Evolutionary conservation across 805 yeast species (phyloP).

Genomic region (Hyphopichia homilentoma): DNA sequence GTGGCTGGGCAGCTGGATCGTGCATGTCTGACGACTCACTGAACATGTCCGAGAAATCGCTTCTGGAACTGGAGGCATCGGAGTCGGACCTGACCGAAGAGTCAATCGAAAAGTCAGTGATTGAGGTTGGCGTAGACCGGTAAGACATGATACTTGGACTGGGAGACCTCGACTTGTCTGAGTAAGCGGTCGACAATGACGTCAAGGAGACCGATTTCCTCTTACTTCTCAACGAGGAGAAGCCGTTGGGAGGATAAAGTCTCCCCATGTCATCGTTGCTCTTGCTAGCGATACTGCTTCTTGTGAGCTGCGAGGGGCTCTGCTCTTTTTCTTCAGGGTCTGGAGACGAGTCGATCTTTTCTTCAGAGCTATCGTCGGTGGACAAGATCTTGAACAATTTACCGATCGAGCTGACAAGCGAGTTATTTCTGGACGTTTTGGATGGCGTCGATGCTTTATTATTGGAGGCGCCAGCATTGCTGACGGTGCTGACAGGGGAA

Average conservation of each 20-base stretch:
- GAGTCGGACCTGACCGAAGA: conserved; percentile 30
- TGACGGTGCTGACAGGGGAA: background rate
- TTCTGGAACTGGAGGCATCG: conserved; percentile 8
- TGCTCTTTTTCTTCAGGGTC: background rate
- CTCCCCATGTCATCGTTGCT: conserved; percentile 1
- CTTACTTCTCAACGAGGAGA: conserved; percentile 6
- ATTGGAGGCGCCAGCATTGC: conserved; percentile 3
- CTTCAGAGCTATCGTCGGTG: conserved; percentile 26
- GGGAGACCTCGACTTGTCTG: conserved; percentile 31
- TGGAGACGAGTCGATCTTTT: conserved; percentile 2
- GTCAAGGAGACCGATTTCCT: conserved; percentile 33
- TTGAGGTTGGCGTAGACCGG: conserved; percentile 33
- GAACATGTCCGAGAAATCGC: background rate
- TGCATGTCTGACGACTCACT: conserved; percentile 2
- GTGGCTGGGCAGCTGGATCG: conserved; percentile 19
- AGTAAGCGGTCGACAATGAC: conserved; percentile 31
- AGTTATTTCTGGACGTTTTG: conserved; percentile 11
- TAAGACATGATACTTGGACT: conserved; percentile 37
- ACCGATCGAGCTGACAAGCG: conserved; percentile 31
- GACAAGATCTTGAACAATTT: conserved; percentile 35
- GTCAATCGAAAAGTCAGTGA: conserved; percentile 29
- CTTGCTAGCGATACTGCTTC: too few relatives aligned
- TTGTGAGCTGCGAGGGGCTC: conserved; percentile 1
- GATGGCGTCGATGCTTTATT: too few relatives aligned
- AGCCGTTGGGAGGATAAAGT: conserved; percentile 1